phyloP scores from a whole-genome alignment of 2,329 filamentous ascomycete species.

The Hypoxylon sp. region DNA sequence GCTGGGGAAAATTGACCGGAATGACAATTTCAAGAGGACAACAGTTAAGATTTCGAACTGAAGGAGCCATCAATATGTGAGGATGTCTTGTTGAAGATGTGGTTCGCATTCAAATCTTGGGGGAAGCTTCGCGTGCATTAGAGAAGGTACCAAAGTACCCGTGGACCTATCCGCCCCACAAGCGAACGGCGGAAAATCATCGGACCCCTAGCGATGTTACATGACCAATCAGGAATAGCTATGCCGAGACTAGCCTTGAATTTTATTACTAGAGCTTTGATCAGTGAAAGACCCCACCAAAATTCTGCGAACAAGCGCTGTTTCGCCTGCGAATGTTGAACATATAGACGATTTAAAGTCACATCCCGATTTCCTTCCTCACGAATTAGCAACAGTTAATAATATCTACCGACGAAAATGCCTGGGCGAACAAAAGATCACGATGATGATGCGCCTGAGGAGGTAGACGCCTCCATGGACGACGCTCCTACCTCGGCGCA shows the following conservation, averaged over 20 bases:
- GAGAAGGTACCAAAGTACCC: conserved; percentile 1
- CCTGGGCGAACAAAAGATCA: conserved; percentile 46
- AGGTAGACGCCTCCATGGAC: conserved; percentile 52
- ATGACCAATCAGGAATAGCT: conserved; percentile 24
- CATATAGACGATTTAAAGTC: neutral
- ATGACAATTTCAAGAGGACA: no score
- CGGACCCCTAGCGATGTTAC: conserved; percentile 15
- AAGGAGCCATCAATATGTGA: no score
- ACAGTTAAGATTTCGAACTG: no score
- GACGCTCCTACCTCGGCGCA: conserved; percentile 54
- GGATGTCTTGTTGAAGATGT: no score
- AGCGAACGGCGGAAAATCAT: conserved; percentile 24
- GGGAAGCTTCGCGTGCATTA: neutral
- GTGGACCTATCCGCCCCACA: neutral
- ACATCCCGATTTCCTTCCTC: neutral
- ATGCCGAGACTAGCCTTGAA: conserved; percentile 21
- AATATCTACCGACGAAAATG: conserved; percentile 37
- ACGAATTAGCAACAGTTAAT: neutral
- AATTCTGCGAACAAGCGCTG: conserved; percentile 32
- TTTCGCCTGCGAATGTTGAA: conserved; percentile 24
- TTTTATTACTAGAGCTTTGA: conserved; percentile 37
- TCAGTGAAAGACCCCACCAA: conserved; percentile 34
- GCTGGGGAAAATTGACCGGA: no score
- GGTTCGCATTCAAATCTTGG: no score
- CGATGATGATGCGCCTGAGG: conserved; percentile 42